Percentiles rank a stretch among this genome's conserved stretches.
phyloP scores from a whole-genome alignment of 1,284 basidiomycete genomes.

The Tilletia walkeri region DNA sequence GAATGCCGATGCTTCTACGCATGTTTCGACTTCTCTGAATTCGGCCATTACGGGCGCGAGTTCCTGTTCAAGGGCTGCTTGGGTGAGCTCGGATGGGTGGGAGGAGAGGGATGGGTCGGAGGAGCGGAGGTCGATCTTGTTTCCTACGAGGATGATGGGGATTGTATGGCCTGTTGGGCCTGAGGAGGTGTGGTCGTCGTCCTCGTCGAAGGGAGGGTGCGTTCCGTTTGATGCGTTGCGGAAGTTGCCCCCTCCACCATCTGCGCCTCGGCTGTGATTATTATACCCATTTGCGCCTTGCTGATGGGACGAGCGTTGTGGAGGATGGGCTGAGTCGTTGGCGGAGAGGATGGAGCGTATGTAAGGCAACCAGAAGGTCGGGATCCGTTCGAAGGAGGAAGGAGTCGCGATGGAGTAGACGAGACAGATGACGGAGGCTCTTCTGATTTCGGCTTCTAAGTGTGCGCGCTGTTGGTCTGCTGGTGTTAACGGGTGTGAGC shows the following conservation, averaged over 20 bases:
- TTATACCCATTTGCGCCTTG: not conserved
- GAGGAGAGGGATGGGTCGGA: slow-evolving; percentile 61
- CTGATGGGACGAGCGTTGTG: not conserved
- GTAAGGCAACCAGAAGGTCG: slow-evolving; percentile 97
- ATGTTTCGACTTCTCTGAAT: slow-evolving; percentile 75
- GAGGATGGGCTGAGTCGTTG: slow-evolving; percentile 11
- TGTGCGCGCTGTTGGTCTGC: slow-evolving; percentile 71
- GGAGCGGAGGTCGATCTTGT: slow-evolving; percentile 93
- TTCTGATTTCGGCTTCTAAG: slow-evolving; percentile 88
- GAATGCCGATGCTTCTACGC: slow-evolving; percentile 91
- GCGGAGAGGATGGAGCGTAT: slow-evolving; percentile 86
- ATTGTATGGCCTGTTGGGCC: slow-evolving; percentile 62
- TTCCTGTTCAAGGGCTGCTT: slow-evolving; percentile 81
- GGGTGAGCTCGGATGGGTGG: slow-evolving; percentile 65
- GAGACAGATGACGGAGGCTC: slow-evolving; percentile 95
- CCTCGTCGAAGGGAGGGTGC: not conserved
- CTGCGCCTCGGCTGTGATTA: too few species aligned
- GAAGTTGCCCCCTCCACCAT: not conserved
- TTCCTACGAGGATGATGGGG: slow-evolving; percentile 94
- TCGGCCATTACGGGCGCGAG: slow-evolving; percentile 55
- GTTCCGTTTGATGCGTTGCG: not conserved
- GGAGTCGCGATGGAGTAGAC: slow-evolving; percentile 93
- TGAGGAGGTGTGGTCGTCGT: not conserved
- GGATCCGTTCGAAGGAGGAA: slow-evolving; percentile 92
- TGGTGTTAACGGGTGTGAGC: slow-evolving; percentile 31